Evolutionary conservation across 1,284 basidiomycete genomes (phyloP).

Genomic region (Ganoderma boninense): DNA sequence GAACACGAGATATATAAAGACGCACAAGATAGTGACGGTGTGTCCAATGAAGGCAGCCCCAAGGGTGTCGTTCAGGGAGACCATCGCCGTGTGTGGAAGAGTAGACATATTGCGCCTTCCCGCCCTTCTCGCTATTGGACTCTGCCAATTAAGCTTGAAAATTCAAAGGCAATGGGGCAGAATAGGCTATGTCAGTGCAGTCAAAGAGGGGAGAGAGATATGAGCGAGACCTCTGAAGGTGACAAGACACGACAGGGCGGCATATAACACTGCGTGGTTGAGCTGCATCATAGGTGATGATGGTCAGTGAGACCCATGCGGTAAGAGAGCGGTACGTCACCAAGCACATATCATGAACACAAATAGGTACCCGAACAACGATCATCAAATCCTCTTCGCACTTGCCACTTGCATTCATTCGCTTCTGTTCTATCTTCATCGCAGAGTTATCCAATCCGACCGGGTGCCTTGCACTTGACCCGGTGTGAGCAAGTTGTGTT

Average conservation of each 20-base stretch:
- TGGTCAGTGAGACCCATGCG: background rate
- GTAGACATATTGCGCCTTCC: background rate
- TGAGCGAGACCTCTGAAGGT: background rate
- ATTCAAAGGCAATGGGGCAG: background rate
- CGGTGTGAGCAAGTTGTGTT: too few relatives aligned
- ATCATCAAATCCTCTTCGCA: background rate
- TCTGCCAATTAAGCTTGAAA: background rate
- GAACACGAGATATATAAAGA: background rate
- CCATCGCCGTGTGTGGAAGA: background rate
- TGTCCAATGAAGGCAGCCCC: slow-evolving; percentile 33
- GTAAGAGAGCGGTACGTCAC: background rate
- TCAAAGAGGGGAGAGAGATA: background rate
- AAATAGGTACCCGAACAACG: background rate
- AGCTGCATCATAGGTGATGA: background rate
- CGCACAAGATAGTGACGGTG: slow-evolving; percentile 27
- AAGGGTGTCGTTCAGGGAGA: slow-evolving; percentile 28
- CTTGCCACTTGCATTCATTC: background rate
- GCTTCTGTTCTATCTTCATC: background rate
- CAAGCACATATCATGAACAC: background rate
- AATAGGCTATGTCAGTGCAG: background rate
- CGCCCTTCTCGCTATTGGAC: background rate
- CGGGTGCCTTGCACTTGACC: too few relatives aligned
- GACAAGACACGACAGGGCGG: background rate
- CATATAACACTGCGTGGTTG: background rate
- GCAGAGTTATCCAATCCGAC: background rate